Conservation (phyloP, 805 yeast genomes). For the Diddensiella santjacobensis region DNA sequence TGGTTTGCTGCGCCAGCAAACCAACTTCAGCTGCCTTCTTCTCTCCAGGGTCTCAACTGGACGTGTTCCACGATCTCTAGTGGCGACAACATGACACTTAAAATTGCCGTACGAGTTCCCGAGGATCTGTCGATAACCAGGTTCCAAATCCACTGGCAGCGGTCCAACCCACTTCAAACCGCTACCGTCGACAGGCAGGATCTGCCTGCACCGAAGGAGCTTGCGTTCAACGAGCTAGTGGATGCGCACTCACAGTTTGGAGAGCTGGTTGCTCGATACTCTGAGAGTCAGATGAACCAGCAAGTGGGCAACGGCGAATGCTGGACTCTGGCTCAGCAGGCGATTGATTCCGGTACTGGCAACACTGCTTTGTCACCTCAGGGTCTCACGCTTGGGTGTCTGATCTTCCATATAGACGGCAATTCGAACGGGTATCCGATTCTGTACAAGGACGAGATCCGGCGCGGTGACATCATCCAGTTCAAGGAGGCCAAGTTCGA, state of each 20-base stretch:
- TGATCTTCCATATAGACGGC: constrained; percentile 23
- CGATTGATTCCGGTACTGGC: constrained; percentile 27
- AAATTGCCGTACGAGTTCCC: constrained; percentile 28
- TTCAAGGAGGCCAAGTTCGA: constrained; percentile 30
- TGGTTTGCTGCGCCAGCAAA: constrained; percentile 26
- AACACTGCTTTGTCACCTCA: constrained; percentile 30
- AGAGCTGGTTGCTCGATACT: constrained; percentile 33
- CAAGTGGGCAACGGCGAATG: constrained; percentile 39
- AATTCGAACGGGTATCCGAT: constrained; percentile 10
- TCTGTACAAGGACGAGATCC: constrained; percentile 24
- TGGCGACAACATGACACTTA: constrained; percentile 22
- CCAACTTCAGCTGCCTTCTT: constrained; percentile 27
- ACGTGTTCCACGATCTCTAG: constrained; percentile 19
- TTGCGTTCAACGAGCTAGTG: constrained; percentile 26
- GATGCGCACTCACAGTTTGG: constrained; percentile 30
- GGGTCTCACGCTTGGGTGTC: constrained; percentile 31
- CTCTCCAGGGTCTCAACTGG: constrained; percentile 26
- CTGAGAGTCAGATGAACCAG: constrained; percentile 31
- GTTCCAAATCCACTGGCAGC: constrained; percentile 29
- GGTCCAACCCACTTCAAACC: constrained; percentile 36
- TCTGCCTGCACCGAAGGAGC: constrained; percentile 42
- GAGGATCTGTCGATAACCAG: constrained; percentile 32
- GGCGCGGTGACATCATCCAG: constrained; percentile 38
- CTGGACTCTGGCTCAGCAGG: constrained; percentile 39
- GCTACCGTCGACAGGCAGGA: constrained; percentile 34